Evolutionary conservation across 2,329 filamentous ascomycete species (phyloP), one percentile per base, ranked within the genome.

Genomic region (Elsinoe arachidis): DNA sequence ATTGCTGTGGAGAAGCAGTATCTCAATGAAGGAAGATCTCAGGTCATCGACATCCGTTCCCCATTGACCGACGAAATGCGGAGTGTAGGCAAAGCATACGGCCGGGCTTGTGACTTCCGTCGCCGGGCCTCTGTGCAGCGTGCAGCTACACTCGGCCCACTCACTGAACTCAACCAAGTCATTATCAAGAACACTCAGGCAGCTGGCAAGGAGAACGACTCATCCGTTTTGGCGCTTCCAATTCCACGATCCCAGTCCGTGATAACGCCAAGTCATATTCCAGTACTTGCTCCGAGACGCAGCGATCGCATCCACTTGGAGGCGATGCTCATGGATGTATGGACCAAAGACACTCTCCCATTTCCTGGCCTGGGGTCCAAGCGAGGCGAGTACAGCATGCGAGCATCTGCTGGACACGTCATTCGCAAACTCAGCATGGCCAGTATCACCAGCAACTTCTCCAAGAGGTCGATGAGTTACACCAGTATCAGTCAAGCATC

Each of bases 351-450:
- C 57, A 71, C 83, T 15, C 73, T 96, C 41, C 90, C 90, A 1
- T 93, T 87, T 67, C 90, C 91, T 14, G 90, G 90, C 1, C 91
- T 96, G 81, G 81, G 80, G 33, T 77, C 71, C 70, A 82, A 72
- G 71, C 84, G 73, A 70, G 82, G 69, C 70, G 87, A 95, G 64
- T 83, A 87, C 66, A 75, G 89, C 2, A 85, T 93, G 47, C 80
- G 87, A 53, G 82, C 82, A 39, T 90, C 87, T n/a, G 88, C 90
- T 11, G 90, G 88, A 35, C 88, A 88, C 0, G 82, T 96, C 67
- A 95, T 96, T 75, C 82, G 90, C 55, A 95, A 91, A 68, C 79
- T 96, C 61, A 95, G 88, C 70, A 85, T 89, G 66, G 85, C 86
- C 51, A 90, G 85, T 69, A 86, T 93, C 62, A 80, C 87, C 12